phyloP scores from a whole-genome alignment of 768 basidiomycete genomes.

The Auriscalpium orientale region DNA sequence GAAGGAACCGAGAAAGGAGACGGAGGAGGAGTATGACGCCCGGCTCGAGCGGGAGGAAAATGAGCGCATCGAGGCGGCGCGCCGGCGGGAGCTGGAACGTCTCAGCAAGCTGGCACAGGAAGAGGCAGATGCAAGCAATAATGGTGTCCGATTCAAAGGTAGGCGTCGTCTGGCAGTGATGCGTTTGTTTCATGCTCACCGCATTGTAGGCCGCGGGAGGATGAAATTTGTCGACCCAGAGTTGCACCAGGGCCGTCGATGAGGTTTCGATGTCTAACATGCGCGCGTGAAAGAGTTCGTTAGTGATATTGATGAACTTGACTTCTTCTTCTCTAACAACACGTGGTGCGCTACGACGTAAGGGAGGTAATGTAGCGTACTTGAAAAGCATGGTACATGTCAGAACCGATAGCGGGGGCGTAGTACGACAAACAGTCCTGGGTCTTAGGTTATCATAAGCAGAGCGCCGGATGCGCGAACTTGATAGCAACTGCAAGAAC shows the following conservation, averaged over 20 bases:
- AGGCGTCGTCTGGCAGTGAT: constrained; percentile 3
- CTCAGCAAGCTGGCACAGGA: constrained; percentile 34
- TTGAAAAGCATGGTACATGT: constrained; percentile 9
- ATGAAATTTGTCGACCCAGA: constrained; percentile 67
- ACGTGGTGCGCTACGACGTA: neutral
- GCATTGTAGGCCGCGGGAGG: constrained; percentile 44
- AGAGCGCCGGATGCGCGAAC: constrained; percentile 10
- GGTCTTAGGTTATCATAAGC: neutral
- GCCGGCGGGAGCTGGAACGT: constrained; percentile 41
- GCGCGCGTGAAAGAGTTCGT: too few relatives aligned
- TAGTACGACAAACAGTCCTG: constrained; percentile 8
- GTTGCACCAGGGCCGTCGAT: constrained; percentile 22
- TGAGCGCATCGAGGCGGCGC: constrained; percentile 43
- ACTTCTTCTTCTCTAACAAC: neutral
- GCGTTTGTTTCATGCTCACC: neutral
- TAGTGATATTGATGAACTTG: neutral
- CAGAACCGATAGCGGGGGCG: constrained; percentile 1
- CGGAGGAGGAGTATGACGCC: constrained; percentile 67
- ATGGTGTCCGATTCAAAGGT: constrained; percentile 64
- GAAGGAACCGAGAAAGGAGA: constrained; percentile 31
- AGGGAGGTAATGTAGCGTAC: constrained; percentile 9
- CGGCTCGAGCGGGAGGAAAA: constrained; percentile 61
- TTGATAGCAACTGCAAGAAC: constrained; percentile 10
- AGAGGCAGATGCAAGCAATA: constrained; percentile 24
- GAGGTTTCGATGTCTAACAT: neutral